A percentile compares a stretch with the other conserved stretches of the same genome.
Evolutionary conservation across 1,284 basidiomycete species (phyloP).

Genomic region (Ustilago sp.): DNA sequence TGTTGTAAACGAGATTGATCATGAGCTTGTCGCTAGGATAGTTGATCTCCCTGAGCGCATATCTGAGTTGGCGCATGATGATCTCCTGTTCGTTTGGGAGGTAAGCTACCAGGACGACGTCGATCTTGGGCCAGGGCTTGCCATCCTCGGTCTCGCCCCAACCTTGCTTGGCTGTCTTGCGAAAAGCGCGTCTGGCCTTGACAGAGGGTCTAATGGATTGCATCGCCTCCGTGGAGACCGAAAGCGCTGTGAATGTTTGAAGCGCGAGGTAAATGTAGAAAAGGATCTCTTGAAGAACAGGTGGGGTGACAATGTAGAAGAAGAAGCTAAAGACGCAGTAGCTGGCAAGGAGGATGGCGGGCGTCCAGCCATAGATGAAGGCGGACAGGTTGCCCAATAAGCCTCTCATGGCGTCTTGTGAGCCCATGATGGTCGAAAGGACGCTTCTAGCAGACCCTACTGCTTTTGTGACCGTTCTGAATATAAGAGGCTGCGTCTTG

Average conservation of each 20-base stretch:
- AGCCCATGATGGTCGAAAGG: constrained; percentile 10
- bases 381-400: constrained; percentile 41
- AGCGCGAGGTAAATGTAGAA: constrained; percentile 54
- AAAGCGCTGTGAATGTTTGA: constrained; percentile 56
- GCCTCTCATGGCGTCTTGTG: constrained; percentile 21
- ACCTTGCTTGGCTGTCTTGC: constrained; percentile 52
- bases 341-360: constrained; percentile 42
- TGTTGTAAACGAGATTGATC: constrained; percentile 66
- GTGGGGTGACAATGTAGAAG: constrained; percentile 58
- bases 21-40: constrained; percentile 55
- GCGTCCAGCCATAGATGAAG: constrained; percentile 56
- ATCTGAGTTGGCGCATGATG: constrained; percentile 60
- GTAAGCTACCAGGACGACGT: constrained; percentile 62
- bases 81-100: constrained; percentile 64
- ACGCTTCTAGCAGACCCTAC: background rate
- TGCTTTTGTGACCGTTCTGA: background rate
- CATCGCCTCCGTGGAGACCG: constrained; percentile 59
- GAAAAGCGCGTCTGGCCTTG: constrained; percentile 48
- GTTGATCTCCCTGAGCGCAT: constrained; percentile 59
- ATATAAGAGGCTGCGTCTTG: no score
- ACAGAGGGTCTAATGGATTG: constrained; percentile 55
- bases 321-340: constrained; percentile 51
- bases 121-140: constrained; percentile 56
- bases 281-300: constrained; percentile 50
- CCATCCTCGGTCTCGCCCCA: constrained; percentile 51